Evolutionary conservation across 164 flowering plant genomes (phyloP).

Genomic region (Vitis rupestris): DNA sequence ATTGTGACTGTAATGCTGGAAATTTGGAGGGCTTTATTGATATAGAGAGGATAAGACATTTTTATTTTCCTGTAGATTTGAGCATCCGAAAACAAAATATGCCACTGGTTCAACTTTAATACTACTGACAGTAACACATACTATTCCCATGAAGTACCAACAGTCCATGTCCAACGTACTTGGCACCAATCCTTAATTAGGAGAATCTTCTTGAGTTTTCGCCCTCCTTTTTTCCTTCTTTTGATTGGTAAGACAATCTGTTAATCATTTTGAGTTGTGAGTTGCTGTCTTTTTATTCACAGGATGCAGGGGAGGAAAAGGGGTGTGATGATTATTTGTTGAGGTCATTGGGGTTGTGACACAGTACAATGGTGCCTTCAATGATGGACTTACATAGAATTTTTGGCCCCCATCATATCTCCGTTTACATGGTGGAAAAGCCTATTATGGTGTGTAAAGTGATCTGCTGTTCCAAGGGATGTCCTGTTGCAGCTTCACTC

Average conservation of each 20-base stretch:
- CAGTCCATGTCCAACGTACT: neutral
- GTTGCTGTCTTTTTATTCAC: neutral
- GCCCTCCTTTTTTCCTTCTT: neutral
- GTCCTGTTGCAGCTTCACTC: too few species aligned
- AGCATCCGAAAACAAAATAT: neutral
- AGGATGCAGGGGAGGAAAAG: neutral
- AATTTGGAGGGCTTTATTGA: neutral
- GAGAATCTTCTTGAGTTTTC: neutral
- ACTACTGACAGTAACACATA: neutral
- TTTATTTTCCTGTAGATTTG: neutral
- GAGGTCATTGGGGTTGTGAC: neutral
- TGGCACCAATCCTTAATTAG: neutral
- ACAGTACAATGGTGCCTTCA: neutral
- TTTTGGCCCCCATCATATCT: neutral
- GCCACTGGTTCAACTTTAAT: neutral
- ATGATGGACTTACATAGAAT: neutral
- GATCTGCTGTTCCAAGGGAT: too few species aligned
- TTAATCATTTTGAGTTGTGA: neutral
- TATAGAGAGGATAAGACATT: neutral
- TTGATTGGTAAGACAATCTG: neutral
- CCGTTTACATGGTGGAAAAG: neutral
- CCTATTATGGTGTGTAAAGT: too few species aligned
- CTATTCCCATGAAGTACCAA: conserved; percentile 1
- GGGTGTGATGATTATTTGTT: neutral
- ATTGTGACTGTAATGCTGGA: neutral